Conservation (phyloP, 2,329 filamentous ascomycete species). For the Diplodia mutila region DNA sequence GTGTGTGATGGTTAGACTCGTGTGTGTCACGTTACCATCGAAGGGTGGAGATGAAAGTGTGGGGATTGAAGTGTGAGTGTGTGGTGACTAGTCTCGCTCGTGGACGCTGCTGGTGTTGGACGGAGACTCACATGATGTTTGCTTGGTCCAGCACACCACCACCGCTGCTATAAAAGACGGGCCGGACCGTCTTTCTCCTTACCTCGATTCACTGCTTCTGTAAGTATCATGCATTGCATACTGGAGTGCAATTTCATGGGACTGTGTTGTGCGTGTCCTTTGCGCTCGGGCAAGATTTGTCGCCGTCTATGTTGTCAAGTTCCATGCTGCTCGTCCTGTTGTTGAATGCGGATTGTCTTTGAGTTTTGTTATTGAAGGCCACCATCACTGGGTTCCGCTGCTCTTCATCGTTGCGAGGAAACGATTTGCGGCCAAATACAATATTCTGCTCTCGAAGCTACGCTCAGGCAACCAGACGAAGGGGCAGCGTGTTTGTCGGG, state of each 20-base stretch:
- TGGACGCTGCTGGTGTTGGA: background rate
- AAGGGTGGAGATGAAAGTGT: background rate
- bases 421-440: background rate
- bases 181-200: background rate
- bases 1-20: background rate
- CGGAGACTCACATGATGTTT: background rate
- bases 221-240: background rate
- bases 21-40: constrained; percentile 5
- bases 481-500: too few relatives aligned
- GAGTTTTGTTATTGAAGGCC: background rate
- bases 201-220: background rate
- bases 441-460: background rate
- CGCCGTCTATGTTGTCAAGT: background rate
- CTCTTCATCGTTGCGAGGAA: background rate
- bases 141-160: background rate
- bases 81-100: background rate
- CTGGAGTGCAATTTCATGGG: too few relatives aligned
- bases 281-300: background rate
- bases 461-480: background rate
- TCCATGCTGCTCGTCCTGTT: background rate
- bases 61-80: background rate
- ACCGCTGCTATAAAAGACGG: background rate
- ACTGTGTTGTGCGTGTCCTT: background rate
- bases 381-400: background rate
- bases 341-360: background rate